A percentile compares a stretch with the other conserved stretches of the same genome.
Conservation (phyloP, 768 basidiomycete genomes). For the Daedaleopsis sinensis region DNA sequence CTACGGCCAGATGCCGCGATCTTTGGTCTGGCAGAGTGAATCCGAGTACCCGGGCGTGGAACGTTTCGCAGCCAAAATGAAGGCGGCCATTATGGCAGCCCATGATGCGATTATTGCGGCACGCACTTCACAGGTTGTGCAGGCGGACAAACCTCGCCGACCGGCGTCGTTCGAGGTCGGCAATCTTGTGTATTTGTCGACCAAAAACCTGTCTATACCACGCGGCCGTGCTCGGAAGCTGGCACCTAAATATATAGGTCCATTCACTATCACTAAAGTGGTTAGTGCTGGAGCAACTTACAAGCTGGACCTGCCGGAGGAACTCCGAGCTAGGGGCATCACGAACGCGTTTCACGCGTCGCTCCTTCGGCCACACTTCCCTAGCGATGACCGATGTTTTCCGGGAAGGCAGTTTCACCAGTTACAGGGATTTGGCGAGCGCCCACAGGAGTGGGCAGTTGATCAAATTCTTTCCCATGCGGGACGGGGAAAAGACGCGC, state of each 20-base stretch:
- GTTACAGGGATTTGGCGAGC: constrained; percentile 39
- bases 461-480: constrained; percentile 33
- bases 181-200: constrained; percentile 38
- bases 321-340: constrained; percentile 29
- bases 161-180: constrained; percentile 24
- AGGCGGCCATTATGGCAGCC: constrained; percentile 29
- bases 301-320: constrained; percentile 33
- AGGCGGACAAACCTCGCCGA: constrained; percentile 31
- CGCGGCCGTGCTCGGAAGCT: constrained; percentile 37
- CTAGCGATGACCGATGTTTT: constrained; percentile 39
- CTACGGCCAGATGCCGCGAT: constrained; percentile 20
- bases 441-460: constrained; percentile 41
- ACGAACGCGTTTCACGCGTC: constrained; percentile 39
- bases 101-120: constrained; percentile 42
- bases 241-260: constrained; percentile 41
- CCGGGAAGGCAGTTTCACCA: constrained; percentile 30
- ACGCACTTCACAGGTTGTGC: constrained; percentile 29
- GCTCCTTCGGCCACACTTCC: constrained; percentile 31
- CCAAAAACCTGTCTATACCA: constrained; percentile 37
- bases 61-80: constrained; percentile 27
- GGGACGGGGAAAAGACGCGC: neutral
- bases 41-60: constrained; percentile 25
- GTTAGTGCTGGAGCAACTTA: constrained; percentile 25
- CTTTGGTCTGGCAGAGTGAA: neutral
- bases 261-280: constrained; percentile 30